Evolutionary conservation across 78 protist genomes (phyloP).

Genomic region (Bigelowiella natans): DNA sequence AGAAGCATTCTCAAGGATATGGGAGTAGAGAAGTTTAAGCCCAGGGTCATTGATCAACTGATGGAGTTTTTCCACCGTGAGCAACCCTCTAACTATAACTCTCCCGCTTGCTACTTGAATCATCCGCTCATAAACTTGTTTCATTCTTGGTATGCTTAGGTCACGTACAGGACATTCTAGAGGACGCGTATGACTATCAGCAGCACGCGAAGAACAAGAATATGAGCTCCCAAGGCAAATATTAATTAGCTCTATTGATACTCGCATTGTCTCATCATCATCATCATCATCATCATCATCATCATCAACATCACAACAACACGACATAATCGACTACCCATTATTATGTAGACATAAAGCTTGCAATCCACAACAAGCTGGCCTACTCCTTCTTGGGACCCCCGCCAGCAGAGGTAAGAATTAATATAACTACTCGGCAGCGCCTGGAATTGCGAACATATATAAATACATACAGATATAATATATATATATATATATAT

Average conservation of each 20-base stretch:
- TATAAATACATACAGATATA: no score
- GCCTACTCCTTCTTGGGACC: background rate
- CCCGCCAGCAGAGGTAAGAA: background rate
- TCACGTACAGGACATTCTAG: background rate
- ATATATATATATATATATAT: no score
- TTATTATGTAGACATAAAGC: background rate
- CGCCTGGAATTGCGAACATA: no score
- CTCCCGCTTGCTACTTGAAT: no score
- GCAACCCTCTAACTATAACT: no score
- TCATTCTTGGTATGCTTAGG: background rate
- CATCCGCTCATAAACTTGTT: no score
- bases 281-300: no score
- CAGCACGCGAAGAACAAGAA: background rate
- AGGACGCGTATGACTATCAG: background rate
- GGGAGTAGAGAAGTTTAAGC: background rate
- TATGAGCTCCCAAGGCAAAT: background rate
- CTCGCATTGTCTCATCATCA: no score
- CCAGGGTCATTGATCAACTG: background rate
- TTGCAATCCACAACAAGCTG: background rate
- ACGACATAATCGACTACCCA: no score
- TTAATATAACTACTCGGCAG: background rate
- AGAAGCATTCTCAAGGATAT: background rate
- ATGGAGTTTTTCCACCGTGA: background rate
- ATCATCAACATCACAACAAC: no score
- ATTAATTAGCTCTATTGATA: no score